Base-by-base conservation (phyloP, 2,329 filamentous ascomycete species). In the Penicillium janthinellum region DNA sequence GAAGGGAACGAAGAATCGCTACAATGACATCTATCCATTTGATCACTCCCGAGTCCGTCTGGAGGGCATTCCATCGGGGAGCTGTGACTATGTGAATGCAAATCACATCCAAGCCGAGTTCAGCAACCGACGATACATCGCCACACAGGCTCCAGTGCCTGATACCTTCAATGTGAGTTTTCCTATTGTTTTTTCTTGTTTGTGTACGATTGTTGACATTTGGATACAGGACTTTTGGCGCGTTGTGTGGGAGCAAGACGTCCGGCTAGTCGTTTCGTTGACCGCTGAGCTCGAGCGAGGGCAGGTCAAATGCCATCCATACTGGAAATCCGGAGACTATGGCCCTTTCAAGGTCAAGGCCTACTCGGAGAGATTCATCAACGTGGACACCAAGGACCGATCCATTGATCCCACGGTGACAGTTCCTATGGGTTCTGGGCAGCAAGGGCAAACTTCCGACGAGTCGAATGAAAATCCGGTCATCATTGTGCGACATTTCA, bases 1-100 rank as follows among this genome's bases (percentile, higher is more conserved):
- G 71, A 95, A 97, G 75, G 95, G 95, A 7, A 87, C 84, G 17
- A 98, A 98, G 80, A 99, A 99, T 69, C 86, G 95, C 8, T 99
- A 99, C 80, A 98, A 97, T 79, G 96, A 97, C 67, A 97, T 98
- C 57, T 88, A 96, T 78, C 95, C 95, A 0, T 99, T 96, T 73
- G 94, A 98, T 71, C 95, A 99, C 75, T 88, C 92, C 2, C 83
- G 95, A 60, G 95, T 99, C 56, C 92, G 86, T 65, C 78, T 99
- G 49, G 83, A 90, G 65, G 86, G 86, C 44, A 86, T 89, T 38
- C 79, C 84, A 0, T 79, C 84, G 1, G 89, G 88, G 12, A 83
- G 82, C 22, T 96, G 94, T 75, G 95, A 99, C 75, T 99, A 99
- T 71, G 88, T 99, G 77, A 99, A 99, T 72, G 95, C 93, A 17